Base-by-base conservation (phyloP, 2,329 filamentous ascomycete species). In the Aspergillus texensis region DNA sequence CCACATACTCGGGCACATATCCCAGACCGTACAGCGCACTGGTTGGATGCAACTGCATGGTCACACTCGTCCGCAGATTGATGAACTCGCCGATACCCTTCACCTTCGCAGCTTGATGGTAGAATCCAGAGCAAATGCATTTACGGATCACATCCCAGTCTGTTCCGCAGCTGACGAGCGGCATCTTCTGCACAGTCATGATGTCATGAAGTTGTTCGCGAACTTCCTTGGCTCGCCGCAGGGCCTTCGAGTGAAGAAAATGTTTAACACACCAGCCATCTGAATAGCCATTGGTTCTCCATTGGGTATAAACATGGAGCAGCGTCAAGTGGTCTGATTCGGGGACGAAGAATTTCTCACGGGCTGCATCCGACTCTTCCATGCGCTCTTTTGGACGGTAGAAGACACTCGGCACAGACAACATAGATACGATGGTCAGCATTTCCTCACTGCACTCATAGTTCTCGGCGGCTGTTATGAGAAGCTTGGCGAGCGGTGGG, bases 291-390 rank as follows among this genome's bases (percentile, higher is more conserved):
- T 99, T 97, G 57, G 91, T 85, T 78, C 91, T 93, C 95, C 95
- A 99, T 75, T 97, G 94, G 9, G 90, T 90, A 80, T 96, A 99
- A 1, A 99, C 95, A 74, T 98, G 94, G 3, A 99, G 87, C 50
- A 97, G 91, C 0, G 95, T 99, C 46, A 99, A 83, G 76, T 99
- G 95, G 76, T 99, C 95, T 1, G 93, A 97, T 79, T 99, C 95
- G 32, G 95, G 93, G 9, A 99, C 95, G 80, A 97, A 98, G 79
- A 99, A 99, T 78, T 98, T 98, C 77, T 99, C 95, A 32, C 94
- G 89, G 39, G 95, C 94, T 0, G 94, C 89, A 73, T 99, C 95
- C 6, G 94, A 95, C 81, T 99, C 95, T 74, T 99, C 95, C 72
- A 97, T 91, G 1, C 95, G 90, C 78, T 99, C 96, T 76, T 96